Evolutionary conservation across 768 basidiomycete genomes (phyloP).

Genomic region (Agrocybe praecox): DNA sequence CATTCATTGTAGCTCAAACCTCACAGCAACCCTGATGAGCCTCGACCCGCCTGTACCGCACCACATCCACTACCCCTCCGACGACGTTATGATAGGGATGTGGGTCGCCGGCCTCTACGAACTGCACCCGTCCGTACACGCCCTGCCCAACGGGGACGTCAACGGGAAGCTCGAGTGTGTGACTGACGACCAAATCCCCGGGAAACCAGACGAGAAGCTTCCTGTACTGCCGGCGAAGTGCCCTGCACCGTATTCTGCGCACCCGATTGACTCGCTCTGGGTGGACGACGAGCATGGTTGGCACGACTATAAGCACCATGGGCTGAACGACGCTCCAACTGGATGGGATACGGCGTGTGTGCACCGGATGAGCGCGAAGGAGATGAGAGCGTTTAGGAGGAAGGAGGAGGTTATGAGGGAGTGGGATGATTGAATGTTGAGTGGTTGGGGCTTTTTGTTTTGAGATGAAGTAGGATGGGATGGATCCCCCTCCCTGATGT

Average conservation of each 20-base stretch:
- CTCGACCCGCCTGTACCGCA: slow-evolving; percentile 10
- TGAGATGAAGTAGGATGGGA: too few relatives aligned
- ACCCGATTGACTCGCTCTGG: background rate
- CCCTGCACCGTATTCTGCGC: slow-evolving; percentile 6
- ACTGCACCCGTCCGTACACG: too few relatives aligned
- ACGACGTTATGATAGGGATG: too few relatives aligned
- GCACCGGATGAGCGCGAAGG: background rate
- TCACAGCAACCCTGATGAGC: slow-evolving; percentile 3
- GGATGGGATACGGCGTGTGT: slow-evolving; percentile 7
- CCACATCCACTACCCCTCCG: too few relatives aligned
- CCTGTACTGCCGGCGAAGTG: background rate
- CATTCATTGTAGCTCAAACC: background rate
- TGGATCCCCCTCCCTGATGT: too few relatives aligned
- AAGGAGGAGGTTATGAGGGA: slow-evolving; percentile 4
- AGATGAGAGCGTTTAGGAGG: slow-evolving; percentile 5
- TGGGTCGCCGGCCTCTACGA: too few relatives aligned
- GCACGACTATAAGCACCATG: slow-evolving; percentile 5
- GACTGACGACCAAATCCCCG: background rate
- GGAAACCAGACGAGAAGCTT: background rate
- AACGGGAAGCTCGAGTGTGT: background rate
- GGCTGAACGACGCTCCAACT: slow-evolving; percentile 1
- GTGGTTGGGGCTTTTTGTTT: too few relatives aligned
- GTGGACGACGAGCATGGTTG: slow-evolving; percentile 7
- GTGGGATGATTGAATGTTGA: slow-evolving; percentile 4
- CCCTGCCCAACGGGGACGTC: background rate